Evolutionary conservation across 2,329 filamentous ascomycete species (phyloP).

Genomic region (Colletotrichum lini): DNA sequence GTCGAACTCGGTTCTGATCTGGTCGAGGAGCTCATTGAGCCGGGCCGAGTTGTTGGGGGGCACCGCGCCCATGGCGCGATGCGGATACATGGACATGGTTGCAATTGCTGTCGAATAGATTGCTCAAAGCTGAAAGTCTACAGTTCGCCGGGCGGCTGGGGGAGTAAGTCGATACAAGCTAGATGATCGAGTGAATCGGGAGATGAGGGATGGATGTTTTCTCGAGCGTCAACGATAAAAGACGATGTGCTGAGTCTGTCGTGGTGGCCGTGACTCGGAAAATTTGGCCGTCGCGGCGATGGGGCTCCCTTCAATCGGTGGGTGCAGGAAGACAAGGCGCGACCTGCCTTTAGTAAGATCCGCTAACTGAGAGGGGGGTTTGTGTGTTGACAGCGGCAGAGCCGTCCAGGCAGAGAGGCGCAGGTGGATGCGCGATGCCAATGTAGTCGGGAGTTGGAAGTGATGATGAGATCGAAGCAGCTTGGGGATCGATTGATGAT

Average conservation of each 20-base stretch:
- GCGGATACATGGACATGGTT: conserved; percentile 86
- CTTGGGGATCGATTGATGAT: conserved; percentile 26
- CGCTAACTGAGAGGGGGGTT: conserved; percentile 5
- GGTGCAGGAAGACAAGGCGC: conserved; percentile 29
- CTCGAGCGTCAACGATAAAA: conserved; percentile 8
- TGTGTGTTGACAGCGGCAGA: conserved; percentile 29
- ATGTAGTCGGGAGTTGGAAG: not conserved
- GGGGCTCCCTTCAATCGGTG: conserved; percentile 30
- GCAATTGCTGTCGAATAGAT: not conserved
- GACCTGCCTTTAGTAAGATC: conserved; percentile 37
- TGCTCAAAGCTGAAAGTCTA: not conserved
- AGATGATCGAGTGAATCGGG: not conserved
- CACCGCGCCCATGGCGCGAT: conserved; percentile 84
- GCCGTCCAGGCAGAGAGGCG: conserved; percentile 37
- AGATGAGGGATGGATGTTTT: not conserved
- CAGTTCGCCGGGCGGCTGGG: conserved; percentile 6
- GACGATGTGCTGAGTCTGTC: conserved; percentile 5
- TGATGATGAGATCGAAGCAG: conserved; percentile 18
- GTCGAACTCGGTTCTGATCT: conserved; percentile 92
- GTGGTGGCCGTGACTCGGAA: conserved; percentile 26
- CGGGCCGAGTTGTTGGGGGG: conserved; percentile 74
- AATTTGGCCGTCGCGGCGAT: conserved; percentile 37
- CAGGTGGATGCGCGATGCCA: conserved; percentile 29
- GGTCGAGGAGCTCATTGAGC: conserved; percentile 91
- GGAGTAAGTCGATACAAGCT: conserved; percentile 5